Evolutionary conservation across 2,329 filamentous ascomycete species (phyloP), one percentile per base, ranked within the genome.

Genomic region (Fusarium beomiforme): DNA sequence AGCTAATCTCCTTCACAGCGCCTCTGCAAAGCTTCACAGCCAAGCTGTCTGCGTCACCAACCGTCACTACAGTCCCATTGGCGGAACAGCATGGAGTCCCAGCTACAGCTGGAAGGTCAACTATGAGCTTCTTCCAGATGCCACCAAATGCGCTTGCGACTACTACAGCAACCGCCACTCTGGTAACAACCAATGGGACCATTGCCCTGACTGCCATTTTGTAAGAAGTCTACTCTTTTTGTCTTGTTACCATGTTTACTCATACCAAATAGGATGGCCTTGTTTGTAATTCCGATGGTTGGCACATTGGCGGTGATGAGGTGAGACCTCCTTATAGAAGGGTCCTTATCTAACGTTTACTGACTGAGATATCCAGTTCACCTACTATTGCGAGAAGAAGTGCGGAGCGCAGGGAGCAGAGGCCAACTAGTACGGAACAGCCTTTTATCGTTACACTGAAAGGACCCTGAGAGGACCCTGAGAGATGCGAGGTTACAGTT

Each of bases 281-380:
- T 6, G 39, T 31, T n/a, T 72, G 65, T 14, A 44, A 57, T 11
- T 72, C 69, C 12, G 24, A n/a, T 0, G 58, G n/a, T n/a, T 63
- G 65, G 65, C 70, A 72, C 23, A 72, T 72, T 43, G 70, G 70
- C 13, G 70, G 69, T 37, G 69, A 72, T 23, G 69, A 72, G 61
- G 70, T 72, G 21, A 72, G 54, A n/a, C n/a, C n/a, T n/a, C n/a
- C n/a, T n/a, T n/a, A n/a, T n/a, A n/a, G n/a, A n/a, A n/a, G n/a
- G n/a, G n/a, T n/a, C n/a, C n/a, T n/a, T n/a, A n/a, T n/a, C n/a
- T n/a, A n/a, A n/a, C 23, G 3, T 16, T 37, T 24, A 3, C 19
- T 26, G 3, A 46, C 6, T 26, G 13, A n/a, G 8, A 21, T 24
- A n/a, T 11, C 9, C 6, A 69, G 66, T 64, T 68, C 12, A 51